These are phyloP conservation scores for Fraxinus paxiana DNA, from an alignment of 305 asterid species.

Conservation along the genomic window DNA sequence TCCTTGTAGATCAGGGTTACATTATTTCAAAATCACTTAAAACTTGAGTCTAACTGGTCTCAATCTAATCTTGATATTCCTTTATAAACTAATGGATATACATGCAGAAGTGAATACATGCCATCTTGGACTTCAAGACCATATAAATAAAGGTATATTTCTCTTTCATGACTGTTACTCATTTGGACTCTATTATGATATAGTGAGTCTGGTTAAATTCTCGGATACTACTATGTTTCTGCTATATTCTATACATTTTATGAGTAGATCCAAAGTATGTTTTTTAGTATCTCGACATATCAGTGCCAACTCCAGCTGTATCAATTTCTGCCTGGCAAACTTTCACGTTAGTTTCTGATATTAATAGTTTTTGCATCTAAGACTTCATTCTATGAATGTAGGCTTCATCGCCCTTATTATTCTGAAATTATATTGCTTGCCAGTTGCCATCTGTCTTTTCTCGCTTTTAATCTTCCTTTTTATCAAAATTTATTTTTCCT, in stretches of 20 bases:
- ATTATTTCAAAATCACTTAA: not conserved
- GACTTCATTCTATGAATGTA: not conserved
- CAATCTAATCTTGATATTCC: slow-evolving; percentile 16
- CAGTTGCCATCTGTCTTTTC: not conserved
- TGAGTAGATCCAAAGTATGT: not conserved
- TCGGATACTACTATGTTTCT: not conserved
- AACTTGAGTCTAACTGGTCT: slow-evolving; percentile 14
- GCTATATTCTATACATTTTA: not conserved
- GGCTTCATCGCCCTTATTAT: not conserved
- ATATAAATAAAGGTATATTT: slow-evolving; percentile 49
- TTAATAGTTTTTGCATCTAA: not conserved
- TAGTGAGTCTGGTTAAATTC: not conserved
- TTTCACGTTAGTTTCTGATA: not conserved
- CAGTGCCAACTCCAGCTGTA: not conserved
- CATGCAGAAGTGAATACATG: slow-evolving; percentile 69
- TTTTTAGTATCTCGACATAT: not conserved
- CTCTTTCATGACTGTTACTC: slow-evolving; percentile 5
- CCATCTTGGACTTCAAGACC: slow-evolving; percentile 64
- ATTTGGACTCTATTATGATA: not conserved
- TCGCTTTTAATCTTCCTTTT: not conserved
- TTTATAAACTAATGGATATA: slow-evolving; percentile 29
- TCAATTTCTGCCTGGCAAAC: not conserved
- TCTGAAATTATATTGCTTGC: not conserved
- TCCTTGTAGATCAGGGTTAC: not conserved
- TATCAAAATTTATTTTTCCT: not conserved